Evolutionary conservation across 192 early-diverging fungal genomes (phyloP).

Genomic region (Coemansia javaensis): DNA sequence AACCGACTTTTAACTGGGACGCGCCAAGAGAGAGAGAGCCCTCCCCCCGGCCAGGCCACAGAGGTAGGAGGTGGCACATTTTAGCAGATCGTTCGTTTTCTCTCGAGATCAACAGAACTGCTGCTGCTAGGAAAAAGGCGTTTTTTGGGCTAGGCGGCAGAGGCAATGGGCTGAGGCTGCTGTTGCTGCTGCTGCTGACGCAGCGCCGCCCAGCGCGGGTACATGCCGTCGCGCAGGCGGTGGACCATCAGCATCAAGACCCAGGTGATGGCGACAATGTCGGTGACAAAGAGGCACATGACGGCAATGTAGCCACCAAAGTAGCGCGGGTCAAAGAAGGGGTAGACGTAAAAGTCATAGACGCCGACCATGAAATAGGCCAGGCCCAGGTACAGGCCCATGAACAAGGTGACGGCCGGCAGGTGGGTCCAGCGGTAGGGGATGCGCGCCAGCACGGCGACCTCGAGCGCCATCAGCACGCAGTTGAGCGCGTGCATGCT

Average conservation of each 20-base stretch:
- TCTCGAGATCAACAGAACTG: too few species aligned
- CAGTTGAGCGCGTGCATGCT: conserved; percentile 45
- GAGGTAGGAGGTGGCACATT: too few species aligned
- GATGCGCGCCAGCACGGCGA: conserved; percentile 12
- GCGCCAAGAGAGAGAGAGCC: too few species aligned
- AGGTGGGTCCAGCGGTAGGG: conserved; percentile 20
- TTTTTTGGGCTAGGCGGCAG: too few species aligned
- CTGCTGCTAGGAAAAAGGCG: too few species aligned
- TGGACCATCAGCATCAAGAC: conserved; percentile 35
- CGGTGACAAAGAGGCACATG: conserved; percentile 20
- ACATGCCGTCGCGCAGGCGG: conserved; percentile 16
- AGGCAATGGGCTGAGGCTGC: too few species aligned
- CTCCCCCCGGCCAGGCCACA: too few species aligned
- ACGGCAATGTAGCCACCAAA: conserved; percentile 36
- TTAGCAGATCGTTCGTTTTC: too few species aligned
- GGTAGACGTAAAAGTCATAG: conserved; percentile 47
- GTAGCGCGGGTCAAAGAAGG: conserved; percentile 32
- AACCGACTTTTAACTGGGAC: too few species aligned
- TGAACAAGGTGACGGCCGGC: background rate
- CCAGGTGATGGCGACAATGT: conserved; percentile 31
- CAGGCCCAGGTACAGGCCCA: conserved; percentile 33
- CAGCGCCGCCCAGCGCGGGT: conserved; percentile 9
- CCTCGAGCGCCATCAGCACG: conserved; percentile 27
- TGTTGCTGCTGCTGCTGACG: too few species aligned
- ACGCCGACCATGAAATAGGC: conserved; percentile 43